These are phyloP conservation scores for Dipteronia sinensis DNA, from an alignment of 345 rosid genomes.

Conservation along the genomic window DNA sequence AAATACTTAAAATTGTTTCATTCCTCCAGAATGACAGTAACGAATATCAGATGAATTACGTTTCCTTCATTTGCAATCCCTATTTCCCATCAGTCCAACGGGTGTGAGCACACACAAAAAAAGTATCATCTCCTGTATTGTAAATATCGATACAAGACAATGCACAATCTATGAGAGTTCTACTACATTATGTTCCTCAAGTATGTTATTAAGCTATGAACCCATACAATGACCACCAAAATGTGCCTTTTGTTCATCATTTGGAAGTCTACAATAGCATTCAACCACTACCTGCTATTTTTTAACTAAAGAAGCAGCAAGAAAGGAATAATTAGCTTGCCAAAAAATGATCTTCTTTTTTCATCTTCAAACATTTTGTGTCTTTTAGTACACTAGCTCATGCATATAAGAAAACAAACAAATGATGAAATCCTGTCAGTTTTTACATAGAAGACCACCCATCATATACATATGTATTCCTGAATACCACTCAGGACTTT, in stretches of 20 bases:
- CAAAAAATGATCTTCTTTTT: too few species aligned
- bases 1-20: neutral
- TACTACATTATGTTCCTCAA: neutral
- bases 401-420: too few species aligned
- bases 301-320: too few species aligned
- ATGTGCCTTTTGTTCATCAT: neutral
- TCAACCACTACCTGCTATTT: neutral
- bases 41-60: neutral
- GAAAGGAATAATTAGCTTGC: too few species aligned
- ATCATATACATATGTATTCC: neutral
- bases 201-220: neutral
- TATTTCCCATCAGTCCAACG: neutral
- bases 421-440: too few species aligned
- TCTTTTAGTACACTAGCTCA: too few species aligned
- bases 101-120: neutral
- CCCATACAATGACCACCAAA: conserved; percentile 6
- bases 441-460: too few species aligned
- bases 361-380: too few species aligned
- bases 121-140: neutral
- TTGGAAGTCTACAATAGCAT: neutral
- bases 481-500: conserved; percentile 37
- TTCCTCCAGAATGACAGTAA: neutral
- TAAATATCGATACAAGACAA: neutral
- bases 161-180: neutral
- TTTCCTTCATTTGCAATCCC: neutral